A percentile compares a stretch with the other conserved stretches of the same genome.
These are phyloP conservation scores for Starmera stellimalicola DNA, from an alignment of 1,139 yeast species.

Conservation along the genomic window DNA sequence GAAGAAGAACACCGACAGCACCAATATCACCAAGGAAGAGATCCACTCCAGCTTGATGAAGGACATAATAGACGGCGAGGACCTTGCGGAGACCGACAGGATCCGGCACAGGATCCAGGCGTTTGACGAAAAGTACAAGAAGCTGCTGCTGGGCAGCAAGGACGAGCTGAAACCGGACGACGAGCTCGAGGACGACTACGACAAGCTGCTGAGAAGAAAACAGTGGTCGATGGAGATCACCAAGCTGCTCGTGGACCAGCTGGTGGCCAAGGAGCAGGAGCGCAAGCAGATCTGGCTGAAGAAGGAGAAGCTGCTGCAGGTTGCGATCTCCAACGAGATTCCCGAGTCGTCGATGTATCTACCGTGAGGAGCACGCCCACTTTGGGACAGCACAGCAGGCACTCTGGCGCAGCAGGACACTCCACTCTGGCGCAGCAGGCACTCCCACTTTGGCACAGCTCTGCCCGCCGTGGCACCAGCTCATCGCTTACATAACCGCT, in stretches of 20 bases:
- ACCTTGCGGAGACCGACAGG: slow-evolving; percentile 4
- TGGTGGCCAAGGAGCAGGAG: slow-evolving; percentile 27
- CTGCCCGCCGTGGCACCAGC: no score
- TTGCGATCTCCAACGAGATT: slow-evolving; percentile 14
- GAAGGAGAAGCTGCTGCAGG: slow-evolving; percentile 51
- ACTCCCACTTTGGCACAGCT: no score
- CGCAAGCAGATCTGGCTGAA: slow-evolving; percentile 42
- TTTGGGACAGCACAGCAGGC: no score
- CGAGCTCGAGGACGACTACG: slow-evolving; percentile 19
- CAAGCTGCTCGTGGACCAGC: slow-evolving; percentile 33
- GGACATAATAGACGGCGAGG: slow-evolving; percentile 7
- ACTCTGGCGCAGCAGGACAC: no score
- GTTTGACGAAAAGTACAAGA: slow-evolving; percentile 9
- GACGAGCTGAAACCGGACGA: slow-evolving; percentile 9
- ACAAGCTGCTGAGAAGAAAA: slow-evolving; percentile 27
- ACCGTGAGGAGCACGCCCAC: no score
- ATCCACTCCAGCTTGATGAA: slow-evolving; percentile 14
- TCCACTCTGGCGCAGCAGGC: no score
- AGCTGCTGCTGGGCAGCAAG: slow-evolving; percentile 3
- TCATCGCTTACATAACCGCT: no score
- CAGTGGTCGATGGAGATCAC: slow-evolving; percentile 43
- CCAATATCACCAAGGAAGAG: no score
- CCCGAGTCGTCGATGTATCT: no score
- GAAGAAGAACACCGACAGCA: no score
- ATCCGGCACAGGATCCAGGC: slow-evolving; percentile 10